A percentile compares a stretch with the other conserved stretches of the same genome.
Evolutionary conservation across 1,139 yeast genomes (phyloP).

Genomic region (Suhomyces terraborum): DNA sequence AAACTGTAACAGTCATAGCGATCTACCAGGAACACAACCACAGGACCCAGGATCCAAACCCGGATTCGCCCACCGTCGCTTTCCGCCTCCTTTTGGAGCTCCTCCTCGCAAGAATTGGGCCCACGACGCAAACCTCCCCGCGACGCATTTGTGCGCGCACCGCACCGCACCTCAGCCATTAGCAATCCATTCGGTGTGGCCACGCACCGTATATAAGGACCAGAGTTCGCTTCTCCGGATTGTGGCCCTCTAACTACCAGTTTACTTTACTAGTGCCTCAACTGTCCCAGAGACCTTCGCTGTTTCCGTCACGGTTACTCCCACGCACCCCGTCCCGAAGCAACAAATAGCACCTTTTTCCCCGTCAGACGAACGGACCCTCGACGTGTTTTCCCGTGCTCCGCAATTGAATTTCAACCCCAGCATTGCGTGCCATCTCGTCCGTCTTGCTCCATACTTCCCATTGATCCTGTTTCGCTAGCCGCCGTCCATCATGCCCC

Average conservation of each 20-base stretch:
- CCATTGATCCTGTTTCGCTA: background rate
- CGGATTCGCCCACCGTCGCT: background rate
- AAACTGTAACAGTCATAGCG: no score
- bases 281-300: background rate
- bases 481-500: conserved; percentile 36
- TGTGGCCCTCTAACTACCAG: background rate
- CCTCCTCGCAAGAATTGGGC: background rate
- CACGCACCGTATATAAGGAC: conserved; percentile 4
- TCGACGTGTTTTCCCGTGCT: background rate
- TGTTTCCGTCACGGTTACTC: background rate
- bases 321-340: no score
- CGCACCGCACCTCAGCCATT: no score
- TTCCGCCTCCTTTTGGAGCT: background rate
- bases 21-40: no score
- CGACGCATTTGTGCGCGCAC: background rate
- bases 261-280: no score
- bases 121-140: conserved; percentile 2
- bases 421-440: background rate
- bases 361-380: background rate
- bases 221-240: background rate
- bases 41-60: no score
- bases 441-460: background rate
- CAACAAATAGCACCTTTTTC: no score
- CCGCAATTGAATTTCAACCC: background rate
- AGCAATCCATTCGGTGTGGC: background rate